Evolutionary conservation across 2,329 filamentous ascomycete genomes (phyloP), one percentile per base, ranked within the genome.

Genomic region (Exophiala dermatitidis): DNA sequence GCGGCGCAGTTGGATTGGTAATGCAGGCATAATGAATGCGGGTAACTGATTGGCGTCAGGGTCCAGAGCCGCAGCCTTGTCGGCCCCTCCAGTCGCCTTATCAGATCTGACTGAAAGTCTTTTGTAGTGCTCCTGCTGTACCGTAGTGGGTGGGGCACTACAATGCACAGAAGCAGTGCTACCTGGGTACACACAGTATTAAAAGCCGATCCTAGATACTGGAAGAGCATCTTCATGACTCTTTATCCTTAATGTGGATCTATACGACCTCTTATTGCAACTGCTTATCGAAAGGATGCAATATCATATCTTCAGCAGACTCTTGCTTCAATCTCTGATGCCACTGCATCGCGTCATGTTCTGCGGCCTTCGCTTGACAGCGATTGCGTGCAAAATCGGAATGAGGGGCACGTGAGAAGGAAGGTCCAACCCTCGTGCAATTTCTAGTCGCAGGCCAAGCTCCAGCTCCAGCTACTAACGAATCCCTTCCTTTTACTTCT

Each of bases 1-100:
- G 12, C 38, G n/a, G 38, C 4, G 12, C 6, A 9, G 28, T 41
- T 37, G 46, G 54, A 49, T 53, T 45, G 50, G 50, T 52, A 52
- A 52, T 52, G 19, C 5, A 12, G 36, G 26, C 28, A 31, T 5
- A 33, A 46, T 19, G 19, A 19, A 19, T 19, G 19, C 19, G 19
- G 19, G 19, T 19, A 41, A 26, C n/a, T 37, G 50, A 52, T 52
- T 47, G 50, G 50, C 34, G 12, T 42, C n/a, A 28, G 10, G 12
- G n/a, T 36, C 9, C 28, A 19, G 3, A 8, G 8, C 42, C 34
- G 30, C 50, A 52, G 50, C 50, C 50, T 52, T 28, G 37, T 47
- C 50, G 4, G 29, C 42, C 42, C 42, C 28, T 32, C 42, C 42
- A 30, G 9, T 7, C 28, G n/a, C 42, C 42, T 19, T 32, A 45